Evolutionary conservation across 2,329 filamentous ascomycete species (phyloP), one percentile per base, ranked within the genome.

Genomic region (Aspergillus sp.): DNA sequence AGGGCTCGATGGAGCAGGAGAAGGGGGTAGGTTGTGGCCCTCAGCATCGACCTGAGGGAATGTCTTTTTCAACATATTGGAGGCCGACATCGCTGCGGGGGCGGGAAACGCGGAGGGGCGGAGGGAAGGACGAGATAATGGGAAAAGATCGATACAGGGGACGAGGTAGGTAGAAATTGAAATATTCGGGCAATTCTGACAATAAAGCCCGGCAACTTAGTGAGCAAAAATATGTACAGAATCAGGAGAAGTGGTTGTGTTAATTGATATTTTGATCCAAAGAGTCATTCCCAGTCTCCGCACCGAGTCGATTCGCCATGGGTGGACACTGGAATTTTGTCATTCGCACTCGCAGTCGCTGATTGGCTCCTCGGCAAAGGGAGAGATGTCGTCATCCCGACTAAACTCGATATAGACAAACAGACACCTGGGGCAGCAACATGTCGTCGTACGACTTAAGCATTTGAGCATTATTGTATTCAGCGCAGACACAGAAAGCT

Each of bases 1-100:
- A 22, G 95, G 95, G 71, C 89, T 96, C 15, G 93, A 98, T 2
- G 93, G 92, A 22, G 95, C 91, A 2, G 95, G 95, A 7, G 95
- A 97, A 1, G 93, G 93, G 51, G 93, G 93, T 51, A 96, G 81
- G 69, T 93, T 82, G 77, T 96, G 89, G 42, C 91, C 91, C 69
- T 93, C 89, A 58, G 92, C 80, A 73, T 96, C 91, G 63, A 93
- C 80, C 65, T 86, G 82, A 44, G 82, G 74, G 60, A 86, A 78
- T 39, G 77, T 77, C 77, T 84, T 85, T 65, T 76, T 77, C 61
- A 73, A 56, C 47, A 70, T 68, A 65, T 66, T 71, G 62, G 72
- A 67, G 51, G 69, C 72, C 69, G 73, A 75, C 73, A 75, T 75
- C 72, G 70, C 72, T 72, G 69, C 62, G 65, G 64, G 65, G 70